Conservation (phyloP, 2,329 filamentous ascomycete species). For the Colletotrichum limetticola region DNA sequence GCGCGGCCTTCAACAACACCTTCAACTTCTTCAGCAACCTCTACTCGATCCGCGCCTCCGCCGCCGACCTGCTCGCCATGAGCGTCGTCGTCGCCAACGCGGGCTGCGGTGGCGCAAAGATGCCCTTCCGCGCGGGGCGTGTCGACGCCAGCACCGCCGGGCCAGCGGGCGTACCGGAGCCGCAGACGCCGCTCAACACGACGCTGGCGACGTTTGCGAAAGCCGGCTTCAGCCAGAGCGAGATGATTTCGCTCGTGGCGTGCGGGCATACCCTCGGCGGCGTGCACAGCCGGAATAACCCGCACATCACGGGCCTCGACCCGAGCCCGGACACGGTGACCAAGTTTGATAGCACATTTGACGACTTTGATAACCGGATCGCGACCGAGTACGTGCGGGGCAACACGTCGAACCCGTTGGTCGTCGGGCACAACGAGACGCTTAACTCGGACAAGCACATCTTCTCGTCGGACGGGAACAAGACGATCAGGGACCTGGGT, state of each 20-base stretch:
- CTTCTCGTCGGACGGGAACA: constrained; percentile 45
- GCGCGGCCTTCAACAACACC: constrained; percentile 45
- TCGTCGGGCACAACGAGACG: constrained; percentile 38
- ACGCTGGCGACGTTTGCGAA: constrained; percentile 38
- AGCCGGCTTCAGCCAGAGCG: constrained; percentile 37
- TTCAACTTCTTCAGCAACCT: constrained; percentile 38
- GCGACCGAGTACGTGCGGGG: constrained; percentile 38
- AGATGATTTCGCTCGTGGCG: constrained; percentile 42
- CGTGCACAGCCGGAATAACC: constrained; percentile 40
- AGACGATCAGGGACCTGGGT: constrained; percentile 52
- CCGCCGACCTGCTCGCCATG: constrained; percentile 46
- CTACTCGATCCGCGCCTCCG: constrained; percentile 38
- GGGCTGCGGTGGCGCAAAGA: constrained; percentile 39
- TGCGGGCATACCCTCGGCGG: constrained; percentile 42
- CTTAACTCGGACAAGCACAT: constrained; percentile 38
- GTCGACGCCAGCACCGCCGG: constrained; percentile 41
- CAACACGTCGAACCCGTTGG: constrained; percentile 38
- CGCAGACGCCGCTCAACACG: constrained; percentile 37
- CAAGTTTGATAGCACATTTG: constrained; percentile 42
- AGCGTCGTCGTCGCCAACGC: constrained; percentile 40
- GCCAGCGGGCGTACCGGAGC: constrained; percentile 40
- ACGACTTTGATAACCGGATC: constrained; percentile 39
- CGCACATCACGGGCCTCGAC: constrained; percentile 36
- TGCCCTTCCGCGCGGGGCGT: constrained; percentile 41
- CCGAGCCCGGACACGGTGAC: constrained; percentile 44